A percentile compares a stretch with the other conserved stretches of the same genome.
Evolutionary conservation across 2,329 filamentous ascomycete species (phyloP).

Genomic region (Fragosphaeria purpurea): DNA sequence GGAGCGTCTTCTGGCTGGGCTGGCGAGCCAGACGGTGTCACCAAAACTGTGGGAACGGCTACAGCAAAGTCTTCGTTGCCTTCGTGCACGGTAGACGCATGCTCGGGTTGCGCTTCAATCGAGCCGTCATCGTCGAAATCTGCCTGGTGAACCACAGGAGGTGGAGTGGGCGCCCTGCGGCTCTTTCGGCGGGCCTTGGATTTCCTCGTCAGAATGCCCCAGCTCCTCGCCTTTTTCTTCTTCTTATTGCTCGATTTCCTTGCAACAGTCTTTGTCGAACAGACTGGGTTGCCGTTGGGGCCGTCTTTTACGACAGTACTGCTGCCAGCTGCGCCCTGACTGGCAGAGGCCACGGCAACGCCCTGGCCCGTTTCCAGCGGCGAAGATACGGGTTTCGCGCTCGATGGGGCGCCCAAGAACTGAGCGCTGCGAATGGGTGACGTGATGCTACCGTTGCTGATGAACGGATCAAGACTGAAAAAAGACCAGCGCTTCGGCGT

Average conservation of each 20-base stretch:
- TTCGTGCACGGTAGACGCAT: slow-evolving; percentile 20
- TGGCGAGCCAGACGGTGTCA: slow-evolving; percentile 29
- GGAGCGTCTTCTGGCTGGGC: slow-evolving; percentile 13
- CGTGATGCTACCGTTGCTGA: slow-evolving; percentile 22
- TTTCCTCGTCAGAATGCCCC: slow-evolving; percentile 55
- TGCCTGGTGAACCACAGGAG: slow-evolving; percentile 22
- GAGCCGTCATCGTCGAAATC: slow-evolving; percentile 21
- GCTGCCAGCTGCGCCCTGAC: too few species aligned
- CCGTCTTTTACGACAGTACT: too few species aligned
- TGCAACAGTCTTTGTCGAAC: slow-evolving; percentile 17
- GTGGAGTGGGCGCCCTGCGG: slow-evolving; percentile 37
- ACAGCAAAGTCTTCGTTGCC: not conserved
- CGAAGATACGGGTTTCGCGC: too few species aligned
- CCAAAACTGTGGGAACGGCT: slow-evolving; percentile 27
- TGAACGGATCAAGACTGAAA: slow-evolving; percentile 48
- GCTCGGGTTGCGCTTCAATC: slow-evolving; percentile 16
- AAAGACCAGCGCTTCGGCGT: slow-evolving; percentile 52
- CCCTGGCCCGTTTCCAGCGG: too few species aligned
- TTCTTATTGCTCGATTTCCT: slow-evolving; percentile 30
- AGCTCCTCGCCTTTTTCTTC: slow-evolving; percentile 71
- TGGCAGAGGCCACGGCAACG: too few species aligned
- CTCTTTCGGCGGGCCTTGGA: slow-evolving; percentile 40
- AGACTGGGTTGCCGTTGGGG: slow-evolving; percentile 6
- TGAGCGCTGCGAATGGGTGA: slow-evolving; percentile 31
- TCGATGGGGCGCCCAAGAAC: too few species aligned